Conservation (phyloP, 1,139 yeast genomes). For the Arxiozyma slooffiae region DNA sequence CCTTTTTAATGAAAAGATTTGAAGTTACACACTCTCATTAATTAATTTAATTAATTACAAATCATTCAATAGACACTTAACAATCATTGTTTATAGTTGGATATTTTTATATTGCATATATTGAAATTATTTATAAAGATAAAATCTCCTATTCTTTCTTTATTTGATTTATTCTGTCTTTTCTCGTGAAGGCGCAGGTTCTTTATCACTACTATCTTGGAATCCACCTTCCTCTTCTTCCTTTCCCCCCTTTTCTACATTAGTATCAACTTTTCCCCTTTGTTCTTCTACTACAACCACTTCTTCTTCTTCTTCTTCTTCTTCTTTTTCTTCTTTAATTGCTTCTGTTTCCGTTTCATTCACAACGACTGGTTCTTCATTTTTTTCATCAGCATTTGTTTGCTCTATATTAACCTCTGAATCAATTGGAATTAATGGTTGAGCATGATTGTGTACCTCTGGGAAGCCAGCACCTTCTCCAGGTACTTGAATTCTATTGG, state of each 20-base stretch:
- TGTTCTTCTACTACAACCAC: neutral
- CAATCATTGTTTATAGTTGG: neutral
- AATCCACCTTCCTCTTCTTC: constrained; percentile 3
- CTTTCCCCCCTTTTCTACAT: constrained; percentile 3
- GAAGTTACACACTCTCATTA: too few relatives aligned
- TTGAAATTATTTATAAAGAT: neutral
- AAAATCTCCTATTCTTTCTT: neutral
- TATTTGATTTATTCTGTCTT: neutral
- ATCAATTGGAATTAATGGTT: constrained; percentile 32
- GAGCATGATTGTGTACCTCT: constrained; percentile 21
- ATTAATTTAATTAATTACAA: neutral
- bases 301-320: neutral
- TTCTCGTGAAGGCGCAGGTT: constrained; percentile 2
- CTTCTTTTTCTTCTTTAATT: neutral
- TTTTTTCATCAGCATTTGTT: constrained; percentile 7
- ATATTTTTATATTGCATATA: neutral
- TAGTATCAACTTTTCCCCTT: neutral
- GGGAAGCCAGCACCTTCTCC: constrained; percentile 27
- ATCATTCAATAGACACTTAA: neutral
- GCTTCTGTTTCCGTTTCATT: constrained; percentile 20
- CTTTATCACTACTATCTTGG: constrained; percentile 4
- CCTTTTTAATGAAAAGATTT: neutral
- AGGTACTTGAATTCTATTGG: constrained; percentile 43
- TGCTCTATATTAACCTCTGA: neutral
- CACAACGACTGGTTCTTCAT: neutral